Evolutionary conservation across 371 early-diverging fungal species (phyloP), one percentile per base, ranked within the genome.

Genomic region (Paraphysoderma sedebokerense): DNA sequence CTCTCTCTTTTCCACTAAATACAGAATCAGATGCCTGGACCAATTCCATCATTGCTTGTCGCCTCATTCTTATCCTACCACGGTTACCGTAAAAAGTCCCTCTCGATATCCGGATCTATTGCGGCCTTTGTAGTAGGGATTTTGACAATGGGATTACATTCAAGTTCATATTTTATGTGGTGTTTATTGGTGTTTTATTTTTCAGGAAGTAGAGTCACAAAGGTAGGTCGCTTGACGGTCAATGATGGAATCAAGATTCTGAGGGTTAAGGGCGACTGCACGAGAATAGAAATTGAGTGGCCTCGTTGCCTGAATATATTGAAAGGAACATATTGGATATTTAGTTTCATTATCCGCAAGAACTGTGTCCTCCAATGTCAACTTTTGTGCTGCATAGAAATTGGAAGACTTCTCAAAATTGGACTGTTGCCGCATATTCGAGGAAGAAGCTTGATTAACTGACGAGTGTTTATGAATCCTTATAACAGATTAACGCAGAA

Each of bases 51-150:
- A 27, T n/a, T 5, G 5, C 8, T 6, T 22, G 19, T 24, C 28
- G n/a, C 42, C 17, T 17, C 20, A 17, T 8, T 60, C 13, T 48
- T 79, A 11, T 72, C 71, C 5, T 51, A 58, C 29, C 67, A 79
- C 52, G 68, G 79, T 13, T 52, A 73, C 19, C 56, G 65, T 8
- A 82, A 82, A 57, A 70, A 71, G 36, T 81, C 85, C 0, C 70
- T 91, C 22, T 68, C 79, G 3, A 41, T 50, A 1, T 77, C 77
- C 23, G 92, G 92, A 8, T 73, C 79, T 1, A 30, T 67, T 3
- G 85, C 81, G 15, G 86, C 89, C 0, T 70, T 72, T n/a, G 44
- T 72, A 5, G 73, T 86, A 9, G 88, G 85, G 2, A 51, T 82
- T 38, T 61, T 65, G n/a, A 86, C 87, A 0, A 78, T 81, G 8